These are phyloP conservation scores for Fusarium irregulare DNA, from an alignment of 2,329 filamentous ascomycete genomes.

Conservation along the genomic window DNA sequence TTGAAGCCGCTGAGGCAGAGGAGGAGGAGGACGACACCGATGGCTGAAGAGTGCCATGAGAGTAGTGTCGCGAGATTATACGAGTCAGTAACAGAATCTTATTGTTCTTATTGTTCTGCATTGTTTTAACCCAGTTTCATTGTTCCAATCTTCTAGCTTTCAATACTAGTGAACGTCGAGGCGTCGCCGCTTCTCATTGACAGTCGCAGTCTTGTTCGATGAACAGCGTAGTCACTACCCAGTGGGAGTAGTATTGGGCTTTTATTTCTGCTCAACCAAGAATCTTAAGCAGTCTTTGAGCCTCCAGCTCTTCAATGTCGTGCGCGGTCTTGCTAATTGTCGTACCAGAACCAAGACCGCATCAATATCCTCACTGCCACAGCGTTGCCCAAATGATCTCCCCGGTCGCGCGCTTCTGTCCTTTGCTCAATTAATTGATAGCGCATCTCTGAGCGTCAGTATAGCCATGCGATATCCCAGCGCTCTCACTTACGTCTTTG, in stretches of 20 bases:
- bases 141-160: no score
- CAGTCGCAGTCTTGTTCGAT: neutral
- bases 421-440: neutral
- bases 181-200: neutral
- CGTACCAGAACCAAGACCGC: no score
- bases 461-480: neutral
- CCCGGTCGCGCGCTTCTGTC: neutral
- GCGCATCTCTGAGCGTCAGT: neutral
- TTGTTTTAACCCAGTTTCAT: neutral
- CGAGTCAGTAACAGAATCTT: accelerated
- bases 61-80: neutral
- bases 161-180: no score
- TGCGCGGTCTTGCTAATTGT: neutral
- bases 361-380: neutral
- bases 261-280: neutral
- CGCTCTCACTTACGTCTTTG: neutral
- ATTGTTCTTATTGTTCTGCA: neutral
- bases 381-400: neutral
- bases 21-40: neutral
- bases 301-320: neutral
- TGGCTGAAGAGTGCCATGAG: neutral
- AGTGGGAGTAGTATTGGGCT: neutral
- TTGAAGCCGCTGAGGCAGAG: neutral
- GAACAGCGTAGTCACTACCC: neutral
- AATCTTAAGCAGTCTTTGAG: neutral